phyloP scores from a whole-genome alignment of 78 protist species.

The Paulinella micropora region DNA sequence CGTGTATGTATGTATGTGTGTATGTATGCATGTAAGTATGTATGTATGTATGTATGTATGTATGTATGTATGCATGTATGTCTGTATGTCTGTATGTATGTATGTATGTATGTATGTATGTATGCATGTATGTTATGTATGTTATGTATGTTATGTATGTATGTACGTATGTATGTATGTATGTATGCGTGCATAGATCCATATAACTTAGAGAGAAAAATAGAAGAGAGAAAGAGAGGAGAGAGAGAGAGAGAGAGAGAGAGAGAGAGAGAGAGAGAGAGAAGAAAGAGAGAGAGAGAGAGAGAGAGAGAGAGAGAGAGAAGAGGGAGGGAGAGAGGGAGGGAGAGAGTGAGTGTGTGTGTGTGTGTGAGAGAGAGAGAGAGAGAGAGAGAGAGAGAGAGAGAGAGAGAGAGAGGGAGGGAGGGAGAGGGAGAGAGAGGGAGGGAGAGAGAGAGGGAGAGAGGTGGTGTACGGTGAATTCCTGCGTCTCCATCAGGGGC shows the following conservation, averaged over 20 bases:
- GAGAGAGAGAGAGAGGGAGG: not conserved
- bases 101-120: not conserved
- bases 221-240: not conserved
- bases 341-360: not conserved
- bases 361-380: not conserved
- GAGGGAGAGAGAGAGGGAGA: conserved; percentile 12
- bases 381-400: not conserved
- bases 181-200: not conserved
- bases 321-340: too few relatives aligned
- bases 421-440: not conserved
- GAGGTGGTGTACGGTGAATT: conserved; percentile 27
- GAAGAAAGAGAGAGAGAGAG: too few relatives aligned
- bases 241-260: too few relatives aligned
- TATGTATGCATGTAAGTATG: not conserved
- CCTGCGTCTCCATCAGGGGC: conserved; percentile 58
- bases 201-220: not conserved
- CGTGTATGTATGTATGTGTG: not conserved
- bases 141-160: not conserved
- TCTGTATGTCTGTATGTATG: not conserved
- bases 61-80: not conserved
- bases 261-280: too few relatives aligned
- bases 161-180: conserved; percentile 3
- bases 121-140: not conserved
- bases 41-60: not conserved
- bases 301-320: too few relatives aligned